Evolutionary conservation across 257 asterid genomes (phyloP).

Genomic region (Ballota nigra): DNA sequence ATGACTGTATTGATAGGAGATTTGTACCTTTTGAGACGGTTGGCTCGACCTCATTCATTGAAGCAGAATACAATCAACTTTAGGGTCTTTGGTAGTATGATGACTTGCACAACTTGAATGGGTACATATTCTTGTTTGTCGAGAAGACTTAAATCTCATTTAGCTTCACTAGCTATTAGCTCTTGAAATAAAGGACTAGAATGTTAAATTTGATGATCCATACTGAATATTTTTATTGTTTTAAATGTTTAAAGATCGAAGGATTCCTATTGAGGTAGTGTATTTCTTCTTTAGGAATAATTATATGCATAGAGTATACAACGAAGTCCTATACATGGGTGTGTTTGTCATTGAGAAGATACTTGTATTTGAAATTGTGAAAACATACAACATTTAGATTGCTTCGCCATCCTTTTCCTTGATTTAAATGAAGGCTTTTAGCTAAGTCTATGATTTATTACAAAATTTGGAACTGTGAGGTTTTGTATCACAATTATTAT

Average conservation of each 20-base stretch:
- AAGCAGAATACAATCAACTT: not conserved
- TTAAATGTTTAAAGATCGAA: not conserved
- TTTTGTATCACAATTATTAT: too few relatives aligned
- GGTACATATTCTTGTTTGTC: not conserved
- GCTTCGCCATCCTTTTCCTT: not conserved
- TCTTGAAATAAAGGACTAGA: not conserved
- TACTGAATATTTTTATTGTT: not conserved
- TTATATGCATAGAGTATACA: not conserved
- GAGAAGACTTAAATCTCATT: not conserved
- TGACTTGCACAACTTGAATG: not conserved
- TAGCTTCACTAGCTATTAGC: not conserved
- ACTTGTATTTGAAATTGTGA: not conserved
- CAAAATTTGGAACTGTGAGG: too few relatives aligned
- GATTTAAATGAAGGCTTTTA: not conserved
- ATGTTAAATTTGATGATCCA: not conserved
- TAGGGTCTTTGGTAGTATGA: conserved; percentile 11
- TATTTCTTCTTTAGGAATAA: not conserved
- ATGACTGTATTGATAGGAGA: not conserved
- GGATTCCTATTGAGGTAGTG: not conserved
- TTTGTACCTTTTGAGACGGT: not conserved
- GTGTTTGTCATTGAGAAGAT: not conserved
- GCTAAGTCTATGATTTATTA: conserved; percentile 9
- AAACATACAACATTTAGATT: conserved; percentile 4
- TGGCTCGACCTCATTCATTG: not conserved
- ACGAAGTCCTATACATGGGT: not conserved